Conservation (phyloP, 768 basidiomycete species). For the Suillus placidus region DNA sequence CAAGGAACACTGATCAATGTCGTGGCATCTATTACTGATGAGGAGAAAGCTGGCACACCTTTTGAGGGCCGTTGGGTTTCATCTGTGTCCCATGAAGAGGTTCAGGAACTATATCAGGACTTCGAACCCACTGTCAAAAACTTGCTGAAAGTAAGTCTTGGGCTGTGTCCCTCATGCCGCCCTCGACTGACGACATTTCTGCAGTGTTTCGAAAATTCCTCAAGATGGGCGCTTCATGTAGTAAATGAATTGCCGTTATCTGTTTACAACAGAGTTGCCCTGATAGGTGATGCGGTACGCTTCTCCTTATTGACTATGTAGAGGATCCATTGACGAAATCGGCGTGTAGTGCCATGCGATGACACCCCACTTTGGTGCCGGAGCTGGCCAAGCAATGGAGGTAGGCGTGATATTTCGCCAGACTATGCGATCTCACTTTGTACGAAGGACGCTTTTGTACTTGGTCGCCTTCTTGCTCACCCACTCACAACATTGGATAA, state of each 20-base stretch:
- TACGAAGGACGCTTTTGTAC: slow-evolving; percentile 24
- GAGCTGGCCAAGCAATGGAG: slow-evolving; percentile 64
- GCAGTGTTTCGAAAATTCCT: slow-evolving; percentile 37
- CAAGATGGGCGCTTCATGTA: slow-evolving; percentile 46
- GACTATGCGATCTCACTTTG: neutral
- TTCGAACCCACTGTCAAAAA: slow-evolving; percentile 38
- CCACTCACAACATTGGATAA: slow-evolving; percentile 13
- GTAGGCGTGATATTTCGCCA: slow-evolving; percentile 21
- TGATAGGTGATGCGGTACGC: neutral
- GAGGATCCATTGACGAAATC: neutral
- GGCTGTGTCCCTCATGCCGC: neutral
- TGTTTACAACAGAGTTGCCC: slow-evolving; percentile 39
- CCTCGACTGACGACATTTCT: slow-evolving; percentile 10
- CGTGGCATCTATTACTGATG: slow-evolving; percentile 32
- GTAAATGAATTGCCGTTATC: slow-evolving; percentile 41
- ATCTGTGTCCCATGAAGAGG: slow-evolving; percentile 31
- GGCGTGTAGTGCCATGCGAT: slow-evolving; percentile 43
- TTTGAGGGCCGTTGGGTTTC: slow-evolving; percentile 31
- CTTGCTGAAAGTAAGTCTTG: slow-evolving; percentile 17
- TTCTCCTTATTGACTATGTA: neutral
- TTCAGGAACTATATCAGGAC: slow-evolving; percentile 28
- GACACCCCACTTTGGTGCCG: slow-evolving; percentile 58
- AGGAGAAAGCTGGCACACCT: slow-evolving; percentile 27
- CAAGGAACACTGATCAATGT: slow-evolving; percentile 37
- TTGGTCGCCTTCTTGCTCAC: slow-evolving; percentile 28